Evolutionary conservation across 2,329 filamentous ascomycete species (phyloP), one percentile per base, ranked within the genome.

Genomic region (Gaeumannomyces tritici): DNA sequence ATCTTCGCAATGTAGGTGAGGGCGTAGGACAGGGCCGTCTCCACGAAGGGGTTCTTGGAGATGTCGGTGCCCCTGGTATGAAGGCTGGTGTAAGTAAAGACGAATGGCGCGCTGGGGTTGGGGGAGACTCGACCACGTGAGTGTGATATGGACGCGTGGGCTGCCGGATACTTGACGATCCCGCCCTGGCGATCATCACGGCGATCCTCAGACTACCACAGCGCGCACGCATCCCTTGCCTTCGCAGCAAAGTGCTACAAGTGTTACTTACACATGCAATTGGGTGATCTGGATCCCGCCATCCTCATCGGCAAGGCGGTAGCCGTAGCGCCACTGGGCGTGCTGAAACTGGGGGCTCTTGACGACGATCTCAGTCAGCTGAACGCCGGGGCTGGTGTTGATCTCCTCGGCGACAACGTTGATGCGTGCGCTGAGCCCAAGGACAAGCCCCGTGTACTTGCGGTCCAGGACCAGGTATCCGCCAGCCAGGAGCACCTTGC

Each of bases 381-480:
- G 79, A 51, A 91, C 85, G 27, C 87, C 88, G 54, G 82, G 79
- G 65, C 81, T 85, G 21, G 84, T 83, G 66, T 75, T 76, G 66
- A 86, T 83, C 66, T 81, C 79, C 60, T 78, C 75, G 11, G 85
- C 83, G 63, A 88, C 72, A 64, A 88, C 82, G 67, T 87, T 87
- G 76, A 90, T 87, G 66, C 87, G 79, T 57, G 87, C 85, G 70
- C 83, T 83, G 63, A 90, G 82, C 33, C 86, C 86, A 70, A 88
- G 83, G 65, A 91, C 83, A 62, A 91, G 76, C 31, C 88, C 93
- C 3, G 89, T 95, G 75, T 97, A 92, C 65, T 83, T 80, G 65
- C 90, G 86, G 77, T 98, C 93, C 57, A 99, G 87, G 27, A 97
- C 93, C 57, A 98, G 86, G 76, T 98, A 99, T 65, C 95, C 95